phyloP scores from a whole-genome alignment of 768 basidiomycete species.

The Inosperma sp. region DNA sequence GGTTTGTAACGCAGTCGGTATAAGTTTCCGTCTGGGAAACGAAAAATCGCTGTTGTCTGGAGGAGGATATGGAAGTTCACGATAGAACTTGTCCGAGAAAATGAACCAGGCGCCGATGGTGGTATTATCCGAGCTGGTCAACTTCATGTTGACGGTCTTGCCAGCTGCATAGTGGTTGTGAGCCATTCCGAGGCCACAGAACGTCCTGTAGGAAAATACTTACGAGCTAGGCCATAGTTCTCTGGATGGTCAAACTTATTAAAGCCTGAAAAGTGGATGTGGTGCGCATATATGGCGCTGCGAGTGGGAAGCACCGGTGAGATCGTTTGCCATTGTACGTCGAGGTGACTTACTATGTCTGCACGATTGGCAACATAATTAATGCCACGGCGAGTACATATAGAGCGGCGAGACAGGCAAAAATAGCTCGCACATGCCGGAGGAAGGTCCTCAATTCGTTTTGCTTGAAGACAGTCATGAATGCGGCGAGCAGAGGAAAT shows the following conservation, averaged over 20 bases:
- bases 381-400: slow-evolving; percentile 10
- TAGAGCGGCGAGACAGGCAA: slow-evolving; percentile 15
- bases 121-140: slow-evolving; percentile 61
- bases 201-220: slow-evolving; percentile 13
- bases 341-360: slow-evolving; percentile 31
- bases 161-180: slow-evolving; percentile 37
- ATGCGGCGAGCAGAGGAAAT: neutral
- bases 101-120: slow-evolving; percentile 66
- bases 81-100: slow-evolving; percentile 49
- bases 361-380: slow-evolving; percentile 12
- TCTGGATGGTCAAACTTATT: slow-evolving; percentile 38
- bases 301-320: neutral
- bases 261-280: slow-evolving; percentile 33
- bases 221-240: slow-evolving; percentile 40
- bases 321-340: slow-evolving; percentile 3
- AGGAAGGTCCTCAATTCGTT: neutral
- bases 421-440: slow-evolving; percentile 12
- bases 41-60: slow-evolving; percentile 31
- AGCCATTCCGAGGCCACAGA: neutral
- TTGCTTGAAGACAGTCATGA: slow-evolving; percentile 1
- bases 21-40: slow-evolving; percentile 25
- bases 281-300: slow-evolving; percentile 38
- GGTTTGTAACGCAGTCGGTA: slow-evolving; percentile 26
- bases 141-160: slow-evolving; percentile 53
- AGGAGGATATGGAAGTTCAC: slow-evolving; percentile 28